A percentile compares a stretch with the other conserved stretches of the same genome.
Conservation (phyloP, 345 rosid genomes). For the Hypericum perforatum region DNA sequence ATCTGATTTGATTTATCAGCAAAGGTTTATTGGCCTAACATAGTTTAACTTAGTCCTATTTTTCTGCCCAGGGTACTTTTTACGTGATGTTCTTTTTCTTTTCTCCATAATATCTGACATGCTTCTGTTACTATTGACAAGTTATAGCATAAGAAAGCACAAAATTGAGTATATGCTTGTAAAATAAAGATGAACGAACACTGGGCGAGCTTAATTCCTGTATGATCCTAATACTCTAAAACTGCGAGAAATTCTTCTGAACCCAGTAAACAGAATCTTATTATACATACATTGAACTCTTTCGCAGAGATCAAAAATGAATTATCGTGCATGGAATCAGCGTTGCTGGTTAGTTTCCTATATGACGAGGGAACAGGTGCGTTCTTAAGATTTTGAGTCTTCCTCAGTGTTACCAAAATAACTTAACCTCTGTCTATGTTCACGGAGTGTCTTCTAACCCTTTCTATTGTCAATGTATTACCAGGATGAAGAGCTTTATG, state of each 20-base stretch:
- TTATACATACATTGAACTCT: constrained; percentile 1
- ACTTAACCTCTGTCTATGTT: no score
- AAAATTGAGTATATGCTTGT: no score
- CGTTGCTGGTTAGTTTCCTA: constrained; percentile 91
- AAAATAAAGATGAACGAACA: no score
- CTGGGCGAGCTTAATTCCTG: no score
- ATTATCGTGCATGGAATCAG: constrained; percentile 96
- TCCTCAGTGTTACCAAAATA: no score
- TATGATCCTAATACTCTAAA: no score
- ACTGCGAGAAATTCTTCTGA: no score
- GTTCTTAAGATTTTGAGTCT: constrained; percentile 5
- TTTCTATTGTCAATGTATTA: no score
- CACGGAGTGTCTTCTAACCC: no score
- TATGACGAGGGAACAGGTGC: constrained; percentile 67
- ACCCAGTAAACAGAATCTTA: neutral
- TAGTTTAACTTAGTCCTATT: constrained; percentile 3
- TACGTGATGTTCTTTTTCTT: constrained; percentile 2
- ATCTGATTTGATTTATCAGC: constrained; percentile 33
- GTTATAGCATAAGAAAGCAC: no score
- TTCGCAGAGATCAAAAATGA: constrained; percentile 87
- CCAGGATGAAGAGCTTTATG: no score
- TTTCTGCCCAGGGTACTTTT: constrained; percentile 8
- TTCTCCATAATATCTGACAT: neutral
- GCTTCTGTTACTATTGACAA: no score
- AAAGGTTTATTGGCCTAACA: constrained; percentile 40